Evolutionary conservation across 768 basidiomycete species (phyloP).

Genomic region (Lactarius quietus): DNA sequence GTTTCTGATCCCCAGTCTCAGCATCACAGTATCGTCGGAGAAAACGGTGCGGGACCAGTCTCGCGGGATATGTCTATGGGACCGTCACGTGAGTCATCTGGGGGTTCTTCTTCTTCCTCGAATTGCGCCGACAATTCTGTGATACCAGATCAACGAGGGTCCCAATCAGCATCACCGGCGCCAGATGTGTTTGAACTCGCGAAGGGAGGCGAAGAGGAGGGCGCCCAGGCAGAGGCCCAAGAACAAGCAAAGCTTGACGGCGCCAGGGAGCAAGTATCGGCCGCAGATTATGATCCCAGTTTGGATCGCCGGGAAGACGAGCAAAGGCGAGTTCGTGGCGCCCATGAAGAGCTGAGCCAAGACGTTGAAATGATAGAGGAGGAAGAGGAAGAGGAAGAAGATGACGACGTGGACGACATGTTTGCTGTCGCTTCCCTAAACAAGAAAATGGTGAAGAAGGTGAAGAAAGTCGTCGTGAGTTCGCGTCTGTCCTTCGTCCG

Average conservation of each 20-base stretch:
- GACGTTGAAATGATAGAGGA: conserved; percentile 52
- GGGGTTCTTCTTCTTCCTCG: not conserved
- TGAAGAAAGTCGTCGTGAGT: conserved; percentile 50
- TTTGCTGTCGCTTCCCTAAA: conserved; percentile 64
- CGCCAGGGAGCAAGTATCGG: conserved; percentile 68
- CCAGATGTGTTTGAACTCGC: conserved; percentile 62
- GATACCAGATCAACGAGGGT: conserved; percentile 34
- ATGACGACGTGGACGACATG: conserved; percentile 92
- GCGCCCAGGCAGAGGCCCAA: conserved; percentile 44
- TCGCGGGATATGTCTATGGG: conserved; percentile 10
- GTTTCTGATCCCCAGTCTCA: conserved; percentile 63
- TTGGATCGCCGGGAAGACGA: conserved; percentile 84
- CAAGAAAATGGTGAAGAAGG: conserved; percentile 60
- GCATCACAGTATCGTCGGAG: conserved; percentile 44
- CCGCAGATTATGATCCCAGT: conserved; percentile 89
- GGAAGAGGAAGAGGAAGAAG: conserved; percentile 65
- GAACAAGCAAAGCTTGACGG: conserved; percentile 42
- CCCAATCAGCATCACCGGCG: conserved; percentile 56
- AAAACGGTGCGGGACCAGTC: conserved; percentile 18
- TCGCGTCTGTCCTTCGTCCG: conserved; percentile 3
- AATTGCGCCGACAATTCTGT: not conserved
- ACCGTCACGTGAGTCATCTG: not conserved
- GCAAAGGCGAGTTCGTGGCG: conserved; percentile 56
- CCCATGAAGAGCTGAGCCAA: conserved; percentile 36
- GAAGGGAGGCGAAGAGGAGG: conserved; percentile 57